Conservation (phyloP, 345 rosid genomes). For the Abelmoschus esculentus region DNA sequence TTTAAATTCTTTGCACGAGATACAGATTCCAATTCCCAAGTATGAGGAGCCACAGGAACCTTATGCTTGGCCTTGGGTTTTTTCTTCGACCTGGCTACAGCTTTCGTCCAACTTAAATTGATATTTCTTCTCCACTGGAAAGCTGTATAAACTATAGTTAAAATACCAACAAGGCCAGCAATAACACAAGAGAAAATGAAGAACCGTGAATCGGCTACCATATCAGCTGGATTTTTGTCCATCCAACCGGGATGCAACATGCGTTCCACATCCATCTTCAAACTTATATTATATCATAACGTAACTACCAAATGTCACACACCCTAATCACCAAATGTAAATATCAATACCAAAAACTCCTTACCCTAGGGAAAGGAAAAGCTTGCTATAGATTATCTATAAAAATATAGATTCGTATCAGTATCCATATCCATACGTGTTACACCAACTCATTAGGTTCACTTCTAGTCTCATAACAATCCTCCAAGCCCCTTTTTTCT, state of each 20-base stretch:
- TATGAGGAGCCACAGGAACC: conserved; percentile 61
- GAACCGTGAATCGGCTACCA: conserved; percentile 38
- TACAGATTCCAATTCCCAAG: conserved; percentile 57
- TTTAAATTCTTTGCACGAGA: conserved; percentile 76
- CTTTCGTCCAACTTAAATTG: conserved; percentile 89
- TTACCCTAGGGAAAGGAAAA: neutral
- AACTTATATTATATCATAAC: conserved; percentile 14
- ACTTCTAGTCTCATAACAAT: neutral
- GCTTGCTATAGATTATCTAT: neutral
- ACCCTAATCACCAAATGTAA: neutral
- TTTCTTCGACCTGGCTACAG: conserved; percentile 84
- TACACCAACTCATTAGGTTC: neutral
- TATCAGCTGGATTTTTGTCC: conserved; percentile 41
- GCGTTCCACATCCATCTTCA: conserved; percentile 59
- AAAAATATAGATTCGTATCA: neutral
- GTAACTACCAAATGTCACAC: neutral
- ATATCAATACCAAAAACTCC: neutral
- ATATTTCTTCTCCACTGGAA: conserved; percentile 95
- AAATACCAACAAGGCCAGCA: conserved; percentile 73
- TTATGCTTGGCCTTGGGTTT: conserved; percentile 78
- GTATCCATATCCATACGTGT: neutral
- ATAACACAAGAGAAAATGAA: conserved; percentile 55
- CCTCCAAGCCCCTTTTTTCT: neutral
- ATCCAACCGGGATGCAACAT: conserved; percentile 43
- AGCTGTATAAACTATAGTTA: conserved; percentile 81